Conservation (phyloP, 805 yeast genomes). For the Wickerhamomyces kurtzmanii region DNA sequence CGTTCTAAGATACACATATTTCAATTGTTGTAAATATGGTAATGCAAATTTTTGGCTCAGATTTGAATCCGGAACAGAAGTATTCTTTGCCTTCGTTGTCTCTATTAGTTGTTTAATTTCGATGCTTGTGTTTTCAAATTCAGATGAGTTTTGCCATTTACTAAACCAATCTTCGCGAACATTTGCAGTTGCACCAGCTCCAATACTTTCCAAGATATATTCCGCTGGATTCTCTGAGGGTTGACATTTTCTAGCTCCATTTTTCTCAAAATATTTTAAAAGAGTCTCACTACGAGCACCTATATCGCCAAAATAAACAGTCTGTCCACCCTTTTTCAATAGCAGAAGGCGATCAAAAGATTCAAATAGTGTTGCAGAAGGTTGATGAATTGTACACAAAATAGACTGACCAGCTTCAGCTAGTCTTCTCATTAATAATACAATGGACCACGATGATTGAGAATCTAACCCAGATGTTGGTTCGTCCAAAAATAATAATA, state of each 20-base stretch:
- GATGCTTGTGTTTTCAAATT: constrained; percentile 17
- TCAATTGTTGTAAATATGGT: constrained; percentile 33
- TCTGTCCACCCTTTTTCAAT: constrained; percentile 37
- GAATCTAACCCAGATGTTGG: constrained; percentile 46
- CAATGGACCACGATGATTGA: constrained; percentile 42
- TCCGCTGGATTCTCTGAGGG: constrained; percentile 31
- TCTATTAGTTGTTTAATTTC: constrained; percentile 18
- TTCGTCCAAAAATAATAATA: constrained; percentile 37
- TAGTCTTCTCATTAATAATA: constrained; percentile 31
- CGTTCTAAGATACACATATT: constrained; percentile 28
- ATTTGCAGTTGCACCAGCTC: constrained; percentile 34
- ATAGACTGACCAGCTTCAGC: constrained; percentile 41
- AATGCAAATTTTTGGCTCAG: constrained; percentile 19
- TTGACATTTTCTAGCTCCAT: constrained; percentile 56
- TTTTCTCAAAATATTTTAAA: constrained; percentile 49
- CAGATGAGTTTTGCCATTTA: constrained; percentile 41
- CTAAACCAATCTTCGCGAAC: constrained; percentile 44
- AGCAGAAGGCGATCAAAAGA: constrained; percentile 36
- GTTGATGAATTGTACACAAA: constrained; percentile 48
- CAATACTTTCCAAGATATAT: constrained; percentile 34
- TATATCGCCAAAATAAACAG: constrained; percentile 33
- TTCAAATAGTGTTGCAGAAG: constrained; percentile 38
- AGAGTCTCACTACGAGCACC: constrained; percentile 34
- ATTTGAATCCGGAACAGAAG: constrained; percentile 27
- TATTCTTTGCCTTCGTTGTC: constrained; percentile 46